Base-by-base conservation (phyloP, 2,329 filamentous ascomycete species). In the Leptographium procerum region DNA sequence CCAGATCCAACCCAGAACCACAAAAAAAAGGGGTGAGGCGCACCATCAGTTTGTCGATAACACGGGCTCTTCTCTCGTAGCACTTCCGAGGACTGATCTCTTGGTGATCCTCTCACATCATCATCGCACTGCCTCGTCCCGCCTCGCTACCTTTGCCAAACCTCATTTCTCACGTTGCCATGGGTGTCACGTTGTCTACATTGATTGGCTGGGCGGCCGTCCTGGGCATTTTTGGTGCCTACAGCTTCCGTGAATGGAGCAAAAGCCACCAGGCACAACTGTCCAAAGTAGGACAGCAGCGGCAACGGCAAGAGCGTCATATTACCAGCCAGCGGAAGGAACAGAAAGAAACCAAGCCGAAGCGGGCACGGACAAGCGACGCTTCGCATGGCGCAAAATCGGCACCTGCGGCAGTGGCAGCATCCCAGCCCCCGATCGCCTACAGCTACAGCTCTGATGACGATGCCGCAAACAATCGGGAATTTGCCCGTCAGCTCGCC, bases 401-500 rank as follows among this genome's bases (percentile, higher is more conserved):
- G 7, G 63, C 60, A 45, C 58, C 43, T 9, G 19, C 56, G 0
- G 55, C 57, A n/a, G 8, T 57, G 0, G 43, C 56, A 14, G 24
- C 52, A 8, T 70, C 66, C 2, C 52, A 45, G 7, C 55, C 14
- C 7, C 70, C 65, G 2, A n/a, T 47, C 26, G 26, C 28, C 8
- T 60, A 58, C 59, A 62, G 69, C 26, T 71, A 76, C 59, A 80
- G 76, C 59, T 71, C 73, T 8, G 79, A 86, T 59, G 83, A 86
- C 58, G 84, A 86, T 67, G 61, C 60, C 10, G 55, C 51, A 2
- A 47, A 29, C 52, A 87, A 87, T 69, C 81, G 80, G 66, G 87
- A 91, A 64, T 92, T 94, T 70, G 89, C 89, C 34, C 81, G 81
- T 66, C 86, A 88, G 69, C 78, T 94, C 64, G 75, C 83, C 59